phyloP scores from a whole-genome alignment of 139 green algal species.

The Penium margaritaceum region DNA sequence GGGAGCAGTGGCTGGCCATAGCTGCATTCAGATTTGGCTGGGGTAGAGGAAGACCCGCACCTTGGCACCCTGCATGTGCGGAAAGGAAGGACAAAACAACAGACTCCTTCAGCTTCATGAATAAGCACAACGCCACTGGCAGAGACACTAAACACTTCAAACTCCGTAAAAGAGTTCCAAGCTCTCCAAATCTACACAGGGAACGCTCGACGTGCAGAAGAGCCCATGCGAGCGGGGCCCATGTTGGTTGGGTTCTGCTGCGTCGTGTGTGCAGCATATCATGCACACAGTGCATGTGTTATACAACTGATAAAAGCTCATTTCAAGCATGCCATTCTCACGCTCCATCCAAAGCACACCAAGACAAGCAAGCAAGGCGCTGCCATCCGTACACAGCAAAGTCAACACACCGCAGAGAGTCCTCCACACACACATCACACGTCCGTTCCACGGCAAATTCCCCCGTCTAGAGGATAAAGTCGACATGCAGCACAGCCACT shows the following conservation, averaged over 20 bases:
- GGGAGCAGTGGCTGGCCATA: too few relatives aligned
- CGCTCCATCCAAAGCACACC: neutral
- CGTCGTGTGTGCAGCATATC: too few relatives aligned
- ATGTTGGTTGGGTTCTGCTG: too few relatives aligned
- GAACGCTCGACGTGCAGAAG: too few relatives aligned
- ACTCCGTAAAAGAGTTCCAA: neutral
- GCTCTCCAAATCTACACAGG: neutral
- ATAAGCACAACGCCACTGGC: neutral
- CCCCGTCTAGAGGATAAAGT: too few relatives aligned
- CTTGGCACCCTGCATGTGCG: conserved; percentile 28
- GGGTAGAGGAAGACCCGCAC: conserved; percentile 39
- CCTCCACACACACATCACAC: neutral
- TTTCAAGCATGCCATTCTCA: neutral
- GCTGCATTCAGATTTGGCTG: conserved; percentile 38
- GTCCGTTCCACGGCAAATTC: neutral
- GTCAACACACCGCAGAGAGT: neutral
- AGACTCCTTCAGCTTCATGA: neutral
- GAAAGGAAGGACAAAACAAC: neutral
- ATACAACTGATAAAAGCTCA: neutral
- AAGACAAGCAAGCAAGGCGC: neutral
- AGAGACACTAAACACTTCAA: neutral
- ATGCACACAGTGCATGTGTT: too few relatives aligned
- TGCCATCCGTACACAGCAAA: too few relatives aligned
- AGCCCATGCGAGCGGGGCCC: too few relatives aligned
- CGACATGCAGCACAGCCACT: too few relatives aligned